Conservation (phyloP, 371 early-diverging fungal species). For the Saksenaea vasiformis region DNA sequence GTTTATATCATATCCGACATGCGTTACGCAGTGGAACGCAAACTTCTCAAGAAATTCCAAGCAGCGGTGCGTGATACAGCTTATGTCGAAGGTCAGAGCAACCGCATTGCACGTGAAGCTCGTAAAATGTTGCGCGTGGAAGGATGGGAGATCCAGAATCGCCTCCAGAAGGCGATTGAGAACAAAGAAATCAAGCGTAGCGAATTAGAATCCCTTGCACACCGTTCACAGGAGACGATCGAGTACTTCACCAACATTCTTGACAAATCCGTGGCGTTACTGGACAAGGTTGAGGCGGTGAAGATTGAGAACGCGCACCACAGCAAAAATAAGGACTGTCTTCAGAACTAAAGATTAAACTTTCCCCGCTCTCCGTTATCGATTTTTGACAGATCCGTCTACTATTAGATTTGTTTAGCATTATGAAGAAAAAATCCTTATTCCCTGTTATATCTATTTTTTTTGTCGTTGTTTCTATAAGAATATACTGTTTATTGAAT, state of each 20-base stretch:
- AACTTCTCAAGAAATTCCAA: conserved; percentile 76
- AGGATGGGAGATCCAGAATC: conserved; percentile 86
- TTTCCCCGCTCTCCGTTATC: no score
- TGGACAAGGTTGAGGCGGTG: conserved; percentile 44
- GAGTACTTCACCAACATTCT: conserved; percentile 67
- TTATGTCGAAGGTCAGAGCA: conserved; percentile 71
- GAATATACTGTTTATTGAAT: no score
- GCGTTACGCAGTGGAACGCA: conserved; percentile 79
- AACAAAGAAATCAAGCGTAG: conserved; percentile 69
- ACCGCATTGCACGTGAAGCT: conserved; percentile 73
- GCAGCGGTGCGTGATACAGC: conserved; percentile 63
- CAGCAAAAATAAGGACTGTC: background rate
- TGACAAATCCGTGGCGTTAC: conserved; percentile 39
- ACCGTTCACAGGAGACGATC: conserved; percentile 66
- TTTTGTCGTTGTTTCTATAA: no score
- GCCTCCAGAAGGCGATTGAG: conserved; percentile 80
- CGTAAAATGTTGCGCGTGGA: conserved; percentile 77
- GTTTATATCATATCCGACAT: conserved; percentile 85
- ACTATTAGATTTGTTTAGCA: no score
- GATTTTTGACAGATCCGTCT: no score
- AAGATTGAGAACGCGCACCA: conserved; percentile 20
- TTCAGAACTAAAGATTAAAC: background rate
- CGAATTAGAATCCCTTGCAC: conserved; percentile 58
- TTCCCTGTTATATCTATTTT: no score
- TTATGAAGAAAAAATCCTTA: no score